Conservation (phyloP, 2,329 filamentous ascomycete species). For the Calonectria multiphialidica region DNA sequence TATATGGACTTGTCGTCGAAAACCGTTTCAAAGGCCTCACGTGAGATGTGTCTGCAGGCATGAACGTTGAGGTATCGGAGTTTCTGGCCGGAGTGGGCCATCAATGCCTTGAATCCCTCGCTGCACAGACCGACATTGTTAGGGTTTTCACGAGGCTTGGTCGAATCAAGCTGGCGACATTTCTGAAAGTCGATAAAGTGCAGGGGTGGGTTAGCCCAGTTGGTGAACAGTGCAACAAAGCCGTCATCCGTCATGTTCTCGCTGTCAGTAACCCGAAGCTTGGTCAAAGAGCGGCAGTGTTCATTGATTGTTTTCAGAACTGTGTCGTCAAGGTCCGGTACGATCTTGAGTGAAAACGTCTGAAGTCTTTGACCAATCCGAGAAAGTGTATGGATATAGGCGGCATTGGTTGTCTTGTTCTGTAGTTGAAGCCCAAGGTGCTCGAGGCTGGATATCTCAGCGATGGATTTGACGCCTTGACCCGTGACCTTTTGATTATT, state of each 20-base stretch:
- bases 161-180: slow-evolving; percentile 81
- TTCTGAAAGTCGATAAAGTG: slow-evolving; percentile 80
- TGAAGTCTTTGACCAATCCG: slow-evolving; percentile 74
- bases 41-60: slow-evolving; percentile 84
- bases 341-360: slow-evolving; percentile 82
- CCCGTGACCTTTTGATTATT: slow-evolving; percentile 82
- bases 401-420: slow-evolving; percentile 65
- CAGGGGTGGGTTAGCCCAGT: slow-evolving; percentile 81
- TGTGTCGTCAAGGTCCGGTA: slow-evolving; percentile 74
- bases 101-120: slow-evolving; percentile 81
- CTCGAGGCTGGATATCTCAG: slow-evolving; percentile 71
- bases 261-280: slow-evolving; percentile 86
- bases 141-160: slow-evolving; percentile 73
- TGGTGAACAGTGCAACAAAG: slow-evolving; percentile 78
- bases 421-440: slow-evolving; percentile 81
- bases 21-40: slow-evolving; percentile 77
- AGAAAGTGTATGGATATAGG: slow-evolving; percentile 71
- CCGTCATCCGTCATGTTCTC: slow-evolving; percentile 80
- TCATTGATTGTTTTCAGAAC: slow-evolving; percentile 79
- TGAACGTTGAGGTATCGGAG: slow-evolving; percentile 81
- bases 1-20: slow-evolving; percentile 75
- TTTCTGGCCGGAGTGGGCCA: slow-evolving; percentile 81
- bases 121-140: slow-evolving; percentile 80
- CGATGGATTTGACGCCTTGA: slow-evolving; percentile 74
- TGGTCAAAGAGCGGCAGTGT: slow-evolving; percentile 75